Evolutionary conservation across 2,329 filamentous ascomycete genomes (phyloP), one percentile per base, ranked within the genome.

Genomic region (Lachnellula arida): DNA sequence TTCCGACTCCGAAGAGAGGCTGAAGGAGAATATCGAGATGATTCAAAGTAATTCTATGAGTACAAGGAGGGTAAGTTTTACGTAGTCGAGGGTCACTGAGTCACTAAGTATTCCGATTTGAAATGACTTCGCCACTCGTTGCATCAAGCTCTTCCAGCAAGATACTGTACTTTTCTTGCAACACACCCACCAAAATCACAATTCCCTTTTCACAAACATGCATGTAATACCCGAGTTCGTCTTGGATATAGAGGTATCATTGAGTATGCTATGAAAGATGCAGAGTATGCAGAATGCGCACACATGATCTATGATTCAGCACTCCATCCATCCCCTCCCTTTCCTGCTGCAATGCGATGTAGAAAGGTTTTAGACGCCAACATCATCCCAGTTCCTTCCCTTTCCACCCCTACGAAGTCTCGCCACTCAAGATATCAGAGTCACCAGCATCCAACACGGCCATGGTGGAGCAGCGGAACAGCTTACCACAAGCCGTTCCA

Each of bases 381-480:
- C 34, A 53, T 54, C 46, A 54, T 49, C 35, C 28, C 46, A 54
- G 34, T 46, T 49, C 46, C 32, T 35, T 48, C 42, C 34, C 19
- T 42, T 46, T 32, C 42, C 43, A 28, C n/a, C 23, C 60, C 77
- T 86, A 88, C 71, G 81, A 78, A 73, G 80, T 76, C 75, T 86
- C 85, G 77, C 90, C 86, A 78, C 81, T 87, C 70, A 99, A 85
- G 78, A 99, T 99, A 78, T 99, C 94, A 68, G 91, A 96, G 86
- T 97, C 89, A 86, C 93, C 94, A 75, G 92, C 91, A 78, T 99
- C 94, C 67, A 97, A 81, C 74, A 97, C 88, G 70, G 92, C 87
- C 89, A 99, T 95, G 78, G 92, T 96, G 68, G 90, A 93, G 86
- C 90, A 96, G 70, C 91, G 86, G 88, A 96, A 99, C 74, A 99